Evolutionary conservation across 2,329 filamentous ascomycete species (phyloP).

Genomic region (Orbilia blumenaviensis): DNA sequence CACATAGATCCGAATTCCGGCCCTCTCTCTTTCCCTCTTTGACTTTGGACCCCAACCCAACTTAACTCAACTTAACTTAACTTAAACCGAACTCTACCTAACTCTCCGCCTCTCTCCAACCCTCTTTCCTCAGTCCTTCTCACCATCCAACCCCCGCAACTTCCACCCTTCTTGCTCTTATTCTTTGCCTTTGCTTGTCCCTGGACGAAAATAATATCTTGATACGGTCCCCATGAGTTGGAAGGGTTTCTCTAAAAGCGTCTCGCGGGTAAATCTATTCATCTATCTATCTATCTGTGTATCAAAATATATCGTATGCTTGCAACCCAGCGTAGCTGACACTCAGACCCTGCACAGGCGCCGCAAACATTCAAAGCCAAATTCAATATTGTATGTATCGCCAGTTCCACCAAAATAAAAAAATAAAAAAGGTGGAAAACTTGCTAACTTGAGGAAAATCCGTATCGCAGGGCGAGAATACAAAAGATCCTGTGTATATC

Average conservation of each 20-base stretch:
- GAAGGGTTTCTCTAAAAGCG: constrained; percentile 91
- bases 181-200: no score
- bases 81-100: no score
- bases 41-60: not conserved
- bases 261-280: constrained; percentile 75
- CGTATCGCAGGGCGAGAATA: constrained; percentile 76
- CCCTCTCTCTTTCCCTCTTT: constrained; percentile 1
- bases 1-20: constrained; percentile 36
- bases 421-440: no score
- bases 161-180: constrained; percentile 6
- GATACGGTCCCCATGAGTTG: constrained; percentile 83
- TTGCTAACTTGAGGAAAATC: no score
- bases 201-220: no score
- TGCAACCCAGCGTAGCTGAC: constrained; percentile 58
- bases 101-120: no score
- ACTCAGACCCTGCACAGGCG: constrained; percentile 66
- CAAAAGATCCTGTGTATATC: constrained; percentile 92
- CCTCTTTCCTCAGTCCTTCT: no score
- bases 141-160: not conserved
- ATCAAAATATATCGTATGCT: no score
- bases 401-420: no score
- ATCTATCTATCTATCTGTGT: not conserved
- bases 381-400: constrained; percentile 78
- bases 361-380: constrained; percentile 90
- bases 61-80: no score